These are phyloP conservation scores for Boletus subcaerulescens DNA, from an alignment of 768 basidiomycete genomes.

Conservation along the genomic window DNA sequence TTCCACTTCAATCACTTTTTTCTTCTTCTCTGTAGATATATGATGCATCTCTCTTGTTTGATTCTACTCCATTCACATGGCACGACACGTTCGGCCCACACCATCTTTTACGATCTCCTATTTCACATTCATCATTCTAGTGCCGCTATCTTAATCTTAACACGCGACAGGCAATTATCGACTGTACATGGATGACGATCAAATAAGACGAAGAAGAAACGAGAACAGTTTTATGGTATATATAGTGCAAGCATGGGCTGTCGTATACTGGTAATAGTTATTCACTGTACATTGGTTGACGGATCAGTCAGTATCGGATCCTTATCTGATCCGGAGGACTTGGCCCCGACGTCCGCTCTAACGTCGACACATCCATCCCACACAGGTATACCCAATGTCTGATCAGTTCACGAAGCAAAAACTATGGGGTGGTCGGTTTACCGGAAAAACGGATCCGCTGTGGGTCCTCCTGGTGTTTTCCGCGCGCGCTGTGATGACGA, in stretches of 20 bases:
- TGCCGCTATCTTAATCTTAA: not conserved
- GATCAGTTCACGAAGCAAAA: slow-evolving; percentile 60
- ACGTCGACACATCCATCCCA: too few relatives aligned
- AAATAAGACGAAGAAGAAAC: not conserved
- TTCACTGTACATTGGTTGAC: too few relatives aligned
- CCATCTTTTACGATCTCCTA: slow-evolving; percentile 12
- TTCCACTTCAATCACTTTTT: not conserved
- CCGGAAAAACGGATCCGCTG: slow-evolving; percentile 75
- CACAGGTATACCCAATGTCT: slow-evolving; percentile 24
- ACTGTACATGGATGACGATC: slow-evolving; percentile 10
- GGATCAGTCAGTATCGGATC: not conserved
- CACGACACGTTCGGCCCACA: not conserved
- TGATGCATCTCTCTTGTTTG: not conserved
- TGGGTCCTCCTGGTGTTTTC: not conserved
- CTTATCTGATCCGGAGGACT: not conserved
- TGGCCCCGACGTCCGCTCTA: not conserved
- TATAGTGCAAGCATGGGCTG: not conserved
- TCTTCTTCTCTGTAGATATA: slow-evolving; percentile 12
- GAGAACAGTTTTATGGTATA: slow-evolving; percentile 8
- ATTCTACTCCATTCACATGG: not conserved
- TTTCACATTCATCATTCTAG: slow-evolving; percentile 3
- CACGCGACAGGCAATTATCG: not conserved
- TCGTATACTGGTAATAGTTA: not conserved
- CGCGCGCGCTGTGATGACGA: not conserved
- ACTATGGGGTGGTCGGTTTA: slow-evolving; percentile 87